Percentiles rank a stretch among this genome's conserved stretches.
phyloP scores from a whole-genome alignment of 257 asterid genomes.

The Fraxinus americana region DNA sequence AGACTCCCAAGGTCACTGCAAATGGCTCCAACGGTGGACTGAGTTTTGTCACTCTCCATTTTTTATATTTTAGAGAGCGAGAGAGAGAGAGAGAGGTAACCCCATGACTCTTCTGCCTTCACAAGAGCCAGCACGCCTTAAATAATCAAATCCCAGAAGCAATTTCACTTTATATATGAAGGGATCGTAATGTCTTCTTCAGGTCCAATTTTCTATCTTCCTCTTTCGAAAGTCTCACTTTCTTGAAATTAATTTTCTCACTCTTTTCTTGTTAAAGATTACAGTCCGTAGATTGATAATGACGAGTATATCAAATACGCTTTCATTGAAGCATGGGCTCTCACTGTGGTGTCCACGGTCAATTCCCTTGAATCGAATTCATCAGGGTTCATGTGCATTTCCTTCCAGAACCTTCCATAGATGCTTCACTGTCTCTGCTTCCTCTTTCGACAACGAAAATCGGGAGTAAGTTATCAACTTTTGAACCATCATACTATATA shows the following conservation, averaged over 20 bases:
- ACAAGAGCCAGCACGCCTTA: constrained; percentile 23
- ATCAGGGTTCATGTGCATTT: constrained; percentile 23
- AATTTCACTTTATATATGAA: neutral
- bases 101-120: constrained; percentile 24
- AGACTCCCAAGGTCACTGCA: neutral
- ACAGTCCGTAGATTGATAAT: constrained; percentile 51
- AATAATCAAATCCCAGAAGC: neutral
- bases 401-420: constrained; percentile 53
- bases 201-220: constrained; percentile 28
- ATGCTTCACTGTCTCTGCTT: constrained; percentile 59
- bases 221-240: constrained; percentile 1
- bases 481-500: no score
- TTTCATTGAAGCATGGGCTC: constrained; percentile 69
- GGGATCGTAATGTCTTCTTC: constrained; percentile 36
- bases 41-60: neutral
- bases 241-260: neutral
- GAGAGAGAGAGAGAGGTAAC: neutral
- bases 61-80: no score
- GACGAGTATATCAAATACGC: constrained; percentile 53
- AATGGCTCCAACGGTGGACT: neutral
- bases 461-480: constrained; percentile 59
- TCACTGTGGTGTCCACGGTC: constrained; percentile 63
- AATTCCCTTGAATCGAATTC: constrained; percentile 47
- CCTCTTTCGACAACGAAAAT: constrained; percentile 79
- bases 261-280: constrained; percentile 14